Percentiles rank a stretch among this genome's conserved stretches.
Evolutionary conservation across 2,329 filamentous ascomycete genomes (phyloP).

Genomic region (Pseudogymnoascus sp.): DNA sequence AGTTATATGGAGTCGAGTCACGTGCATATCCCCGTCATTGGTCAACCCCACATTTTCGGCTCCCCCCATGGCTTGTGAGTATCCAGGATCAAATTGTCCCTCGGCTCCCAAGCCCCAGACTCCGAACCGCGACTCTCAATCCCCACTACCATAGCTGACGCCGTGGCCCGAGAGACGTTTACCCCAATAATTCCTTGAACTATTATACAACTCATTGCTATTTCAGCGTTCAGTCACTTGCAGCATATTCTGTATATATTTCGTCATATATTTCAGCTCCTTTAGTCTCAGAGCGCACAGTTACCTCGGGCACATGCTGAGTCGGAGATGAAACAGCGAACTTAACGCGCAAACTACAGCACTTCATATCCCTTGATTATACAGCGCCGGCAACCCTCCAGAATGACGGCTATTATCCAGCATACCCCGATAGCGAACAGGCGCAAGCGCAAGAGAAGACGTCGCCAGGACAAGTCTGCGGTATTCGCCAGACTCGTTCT

Average conservation of each 20-base stretch:
- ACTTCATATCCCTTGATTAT: neutral
- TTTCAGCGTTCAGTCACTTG: neutral
- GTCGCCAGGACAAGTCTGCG: constrained; percentile 61
- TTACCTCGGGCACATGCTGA: constrained; percentile 7
- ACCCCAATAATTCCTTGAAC: neutral
- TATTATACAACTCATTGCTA: neutral
- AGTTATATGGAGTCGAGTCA: neutral
- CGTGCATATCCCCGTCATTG: neutral
- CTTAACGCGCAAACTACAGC: neutral
- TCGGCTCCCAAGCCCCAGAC: constrained; percentile 6
- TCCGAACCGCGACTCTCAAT: constrained; percentile 3
- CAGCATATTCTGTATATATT: constrained; percentile 3
- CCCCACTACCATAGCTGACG: constrained; percentile 6
- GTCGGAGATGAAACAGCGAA: neutral
- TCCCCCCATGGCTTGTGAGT: neutral
- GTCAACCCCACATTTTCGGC: constrained; percentile 2
- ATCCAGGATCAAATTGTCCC: constrained; percentile 3
- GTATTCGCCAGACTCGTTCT: constrained; percentile 73
- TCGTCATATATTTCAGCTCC: neutral
- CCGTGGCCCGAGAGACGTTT: neutral
- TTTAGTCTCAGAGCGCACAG: neutral
- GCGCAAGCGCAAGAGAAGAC: constrained; percentile 40
- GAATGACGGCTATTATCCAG: neutral
- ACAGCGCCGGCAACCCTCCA: constrained; percentile 8
- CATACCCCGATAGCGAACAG: constrained; percentile 7